These are phyloP conservation scores for Metschnikowia picachoensis DNA, from an alignment of 805 yeast genomes.

Conservation along the genomic window DNA sequence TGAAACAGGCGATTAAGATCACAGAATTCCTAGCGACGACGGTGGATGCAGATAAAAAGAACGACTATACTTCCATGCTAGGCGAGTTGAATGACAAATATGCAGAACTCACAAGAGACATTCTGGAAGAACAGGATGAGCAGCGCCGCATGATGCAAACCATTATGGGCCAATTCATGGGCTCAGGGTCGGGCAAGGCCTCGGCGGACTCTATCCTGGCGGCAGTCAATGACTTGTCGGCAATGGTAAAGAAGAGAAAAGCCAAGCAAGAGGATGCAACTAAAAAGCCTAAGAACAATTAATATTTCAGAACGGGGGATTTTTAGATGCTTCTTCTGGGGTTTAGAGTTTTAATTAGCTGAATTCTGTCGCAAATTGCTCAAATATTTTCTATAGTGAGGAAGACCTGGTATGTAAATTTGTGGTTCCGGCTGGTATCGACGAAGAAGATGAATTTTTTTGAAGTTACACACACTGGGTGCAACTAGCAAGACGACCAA, in stretches of 20 bases:
- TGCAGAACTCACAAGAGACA: constrained; percentile 51
- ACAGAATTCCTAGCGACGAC: constrained; percentile 21
- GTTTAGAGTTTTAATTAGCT: too few species aligned
- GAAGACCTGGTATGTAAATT: too few species aligned
- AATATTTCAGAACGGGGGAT: neutral
- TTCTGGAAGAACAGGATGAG: constrained; percentile 44
- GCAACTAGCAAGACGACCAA: too few species aligned
- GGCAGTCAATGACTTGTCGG: constrained; percentile 56
- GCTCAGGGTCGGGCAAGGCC: constrained; percentile 5
- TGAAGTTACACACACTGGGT: too few species aligned
- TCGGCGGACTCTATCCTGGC: constrained; percentile 7
- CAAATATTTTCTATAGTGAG: too few species aligned
- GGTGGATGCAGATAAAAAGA: constrained; percentile 29
- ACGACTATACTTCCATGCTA: constrained; percentile 45
- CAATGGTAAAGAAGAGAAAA: constrained; percentile 53
- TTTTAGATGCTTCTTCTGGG: neutral
- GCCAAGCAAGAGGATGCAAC: constrained; percentile 8
- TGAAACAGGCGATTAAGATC: constrained; percentile 47
- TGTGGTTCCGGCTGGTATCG: too few species aligned
- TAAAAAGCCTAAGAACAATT: constrained; percentile 9
- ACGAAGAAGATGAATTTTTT: too few species aligned
- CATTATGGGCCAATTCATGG: constrained; percentile 53
- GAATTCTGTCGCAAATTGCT: too few species aligned
- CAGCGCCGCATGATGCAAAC: constrained; percentile 52
- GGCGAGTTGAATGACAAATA: constrained; percentile 55